A percentile compares a stretch with the other conserved stretches of the same genome.
phyloP scores from a whole-genome alignment of 768 basidiomycete genomes.

The Paxillus rubicundulus region DNA sequence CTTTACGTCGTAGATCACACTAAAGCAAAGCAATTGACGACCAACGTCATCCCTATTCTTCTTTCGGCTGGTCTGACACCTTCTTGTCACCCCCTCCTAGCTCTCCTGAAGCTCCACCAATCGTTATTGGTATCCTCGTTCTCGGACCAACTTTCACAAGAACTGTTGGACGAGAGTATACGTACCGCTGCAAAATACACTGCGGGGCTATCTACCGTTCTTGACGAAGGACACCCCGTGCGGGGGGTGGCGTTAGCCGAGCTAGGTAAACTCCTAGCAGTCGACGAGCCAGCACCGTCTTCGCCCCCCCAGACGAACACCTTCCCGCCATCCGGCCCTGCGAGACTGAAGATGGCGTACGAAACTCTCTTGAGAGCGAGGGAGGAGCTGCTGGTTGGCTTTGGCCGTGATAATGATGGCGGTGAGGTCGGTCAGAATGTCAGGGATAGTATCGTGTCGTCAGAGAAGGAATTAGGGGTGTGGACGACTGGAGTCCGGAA shows the following conservation, averaged over 20 bases:
- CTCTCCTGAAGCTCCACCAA: constrained; percentile 67
- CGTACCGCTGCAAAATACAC: constrained; percentile 52
- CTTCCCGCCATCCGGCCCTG: constrained; percentile 69
- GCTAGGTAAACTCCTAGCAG: constrained; percentile 75
- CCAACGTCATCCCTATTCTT: constrained; percentile 65
- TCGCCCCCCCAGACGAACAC: constrained; percentile 14
- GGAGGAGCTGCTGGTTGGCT: constrained; percentile 63
- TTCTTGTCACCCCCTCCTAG: constrained; percentile 75
- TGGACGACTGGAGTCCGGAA: constrained; percentile 66
- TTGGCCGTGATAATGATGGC: constrained; percentile 67
- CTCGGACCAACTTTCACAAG: constrained; percentile 40
- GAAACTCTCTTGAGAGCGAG: constrained; percentile 63
- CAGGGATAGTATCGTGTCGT: constrained; percentile 51
- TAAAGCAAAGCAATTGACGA: constrained; percentile 58
- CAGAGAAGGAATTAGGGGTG: constrained; percentile 72
- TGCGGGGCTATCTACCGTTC: constrained; percentile 51
- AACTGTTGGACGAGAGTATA: constrained; percentile 61
- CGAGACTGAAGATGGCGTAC: constrained; percentile 60
- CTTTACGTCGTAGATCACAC: constrained; percentile 44
- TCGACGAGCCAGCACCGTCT: constrained; percentile 63
- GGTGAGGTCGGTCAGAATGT: constrained; percentile 68
- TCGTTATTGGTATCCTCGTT: constrained; percentile 61
- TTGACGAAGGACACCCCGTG: constrained; percentile 70
- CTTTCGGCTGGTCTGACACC: constrained; percentile 56
- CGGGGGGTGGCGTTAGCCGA: constrained; percentile 75